Evolutionary conservation across 2,329 filamentous ascomycete genomes (phyloP).

Genomic region (Stagonosporopsis chrysanthemi): DNA sequence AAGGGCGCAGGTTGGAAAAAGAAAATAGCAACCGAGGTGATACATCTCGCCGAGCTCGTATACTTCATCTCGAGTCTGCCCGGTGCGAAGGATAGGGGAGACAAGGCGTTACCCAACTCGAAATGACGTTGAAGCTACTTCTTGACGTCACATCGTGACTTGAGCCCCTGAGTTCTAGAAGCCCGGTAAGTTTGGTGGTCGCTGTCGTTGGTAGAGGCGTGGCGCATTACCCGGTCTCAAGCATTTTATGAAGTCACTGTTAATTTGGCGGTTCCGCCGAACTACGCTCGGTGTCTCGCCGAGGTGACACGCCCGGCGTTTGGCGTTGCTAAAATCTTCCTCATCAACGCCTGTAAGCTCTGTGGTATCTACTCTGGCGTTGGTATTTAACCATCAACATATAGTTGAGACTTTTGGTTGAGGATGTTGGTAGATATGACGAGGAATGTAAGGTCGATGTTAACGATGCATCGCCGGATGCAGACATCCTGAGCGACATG

Average conservation of each 20-base stretch:
- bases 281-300: slow-evolving; percentile 7
- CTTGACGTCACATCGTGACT: not conserved
- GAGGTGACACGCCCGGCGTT: slow-evolving; percentile 14
- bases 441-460: not conserved
- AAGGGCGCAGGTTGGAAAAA: not conserved
- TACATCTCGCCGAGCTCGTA: not conserved
- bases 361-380: not conserved
- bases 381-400: not conserved
- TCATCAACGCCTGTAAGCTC: not conserved
- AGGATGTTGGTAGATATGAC: not conserved
- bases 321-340: not conserved
- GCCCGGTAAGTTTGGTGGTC: not conserved
- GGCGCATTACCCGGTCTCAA: not conserved
- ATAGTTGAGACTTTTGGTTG: not conserved
- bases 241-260: slow-evolving; percentile 1
- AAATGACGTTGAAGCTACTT: not conserved
- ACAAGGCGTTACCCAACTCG: not conserved
- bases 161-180: not conserved
- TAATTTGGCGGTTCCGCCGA: slow-evolving; percentile 13
- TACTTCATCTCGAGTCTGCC: slow-evolving; percentile 1
- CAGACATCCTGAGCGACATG: not conserved
- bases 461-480: not conserved
- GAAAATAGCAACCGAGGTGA: not conserved
- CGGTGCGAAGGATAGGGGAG: slow-evolving; percentile 2
- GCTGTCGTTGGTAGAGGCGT: not conserved